Base-by-base conservation (phyloP, 2,329 filamentous ascomycete genomes). In the Phaeoacremonium minimum region DNA sequence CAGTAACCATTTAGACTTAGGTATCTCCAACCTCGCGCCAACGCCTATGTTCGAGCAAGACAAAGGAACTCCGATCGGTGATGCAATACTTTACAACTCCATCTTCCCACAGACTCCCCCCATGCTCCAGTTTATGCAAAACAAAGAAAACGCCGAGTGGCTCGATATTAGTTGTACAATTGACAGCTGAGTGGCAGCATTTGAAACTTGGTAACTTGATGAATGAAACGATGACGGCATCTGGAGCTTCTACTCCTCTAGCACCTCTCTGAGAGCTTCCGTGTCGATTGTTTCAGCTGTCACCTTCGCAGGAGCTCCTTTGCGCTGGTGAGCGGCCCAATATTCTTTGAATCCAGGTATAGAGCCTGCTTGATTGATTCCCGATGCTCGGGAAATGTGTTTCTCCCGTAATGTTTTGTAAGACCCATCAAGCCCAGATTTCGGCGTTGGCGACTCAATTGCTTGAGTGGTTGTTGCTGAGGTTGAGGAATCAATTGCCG, bases 351-450 rank as follows among this genome's bases (percentile, higher is more conserved):
- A 84, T 0, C 87, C 86, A 1, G 84, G 77, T 30, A 93, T 83
- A 0, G 78, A 71, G 0, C 87, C 87, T 2, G 77, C 72, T 53
- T 91, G 87, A 50, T 93, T 93, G 53, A 93, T 87, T 0, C 87
- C 87, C 22, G 22, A n/a, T n/a, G 22, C n/a, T 9, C 22, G 22
- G n/a, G 22, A 26, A 9, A 26, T 9, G 22, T 26, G 9, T n/a
- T 26, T 26, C 22, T 26, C 22, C 2, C 22, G 22, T 9, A 26
- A 9, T n/a, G 22, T 26, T n/a, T 26, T 26, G 22, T 26, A 26
- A 17, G 51, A 47, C 54, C 56, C 57, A 3, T 26, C n/a, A n/a
- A 9, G 9, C 9, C 9, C 22, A 26, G 9, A 9, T n/a, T 26
- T 26, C n/a, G 22, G 22, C n/a, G 9, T n/a, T 9, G 22, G 22